Evolutionary conservation across 2,329 filamentous ascomycete species (phyloP).

Genomic region (Botryotinia narcissicola): DNA sequence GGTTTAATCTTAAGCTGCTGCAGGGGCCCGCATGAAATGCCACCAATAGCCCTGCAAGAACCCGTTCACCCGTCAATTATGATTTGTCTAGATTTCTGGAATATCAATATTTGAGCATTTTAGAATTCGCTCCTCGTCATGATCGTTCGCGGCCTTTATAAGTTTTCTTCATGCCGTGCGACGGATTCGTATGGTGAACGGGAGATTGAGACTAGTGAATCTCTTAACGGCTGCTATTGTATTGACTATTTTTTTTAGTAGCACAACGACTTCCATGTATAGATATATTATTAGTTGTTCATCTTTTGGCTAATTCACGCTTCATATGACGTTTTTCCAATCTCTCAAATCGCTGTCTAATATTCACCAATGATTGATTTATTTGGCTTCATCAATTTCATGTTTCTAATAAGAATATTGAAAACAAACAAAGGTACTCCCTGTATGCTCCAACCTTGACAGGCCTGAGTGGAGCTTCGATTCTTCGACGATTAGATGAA

Average conservation of each 20-base stretch:
- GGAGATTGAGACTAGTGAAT: neutral
- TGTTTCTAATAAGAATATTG: neutral
- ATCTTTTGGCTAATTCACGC: neutral
- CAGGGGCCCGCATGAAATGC: neutral
- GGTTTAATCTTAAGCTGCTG: neutral
- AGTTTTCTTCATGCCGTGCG: neutral
- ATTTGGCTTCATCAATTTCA: neutral
- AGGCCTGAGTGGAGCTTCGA: neutral
- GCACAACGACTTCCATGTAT: neutral
- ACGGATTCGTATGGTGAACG: neutral
- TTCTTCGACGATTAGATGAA: neutral
- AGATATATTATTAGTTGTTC: neutral
- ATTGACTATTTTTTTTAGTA: neutral
- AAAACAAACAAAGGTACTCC: neutral
- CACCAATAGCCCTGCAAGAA: neutral
- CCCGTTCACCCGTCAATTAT: neutral
- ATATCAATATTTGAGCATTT: neutral
- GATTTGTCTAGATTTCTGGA: conserved; percentile 5
- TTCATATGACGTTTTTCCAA: neutral
- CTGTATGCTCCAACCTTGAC: neutral
- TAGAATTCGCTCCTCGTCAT: neutral
- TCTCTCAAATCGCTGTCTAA: neutral
- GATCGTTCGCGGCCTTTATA: neutral
- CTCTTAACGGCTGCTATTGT: neutral
- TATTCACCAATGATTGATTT: neutral